Evolutionary conservation across 495 filamentous ascomycete species (phyloP), one percentile per base, ranked within the genome.

Genomic region (Cryomyces antarcticus): DNA sequence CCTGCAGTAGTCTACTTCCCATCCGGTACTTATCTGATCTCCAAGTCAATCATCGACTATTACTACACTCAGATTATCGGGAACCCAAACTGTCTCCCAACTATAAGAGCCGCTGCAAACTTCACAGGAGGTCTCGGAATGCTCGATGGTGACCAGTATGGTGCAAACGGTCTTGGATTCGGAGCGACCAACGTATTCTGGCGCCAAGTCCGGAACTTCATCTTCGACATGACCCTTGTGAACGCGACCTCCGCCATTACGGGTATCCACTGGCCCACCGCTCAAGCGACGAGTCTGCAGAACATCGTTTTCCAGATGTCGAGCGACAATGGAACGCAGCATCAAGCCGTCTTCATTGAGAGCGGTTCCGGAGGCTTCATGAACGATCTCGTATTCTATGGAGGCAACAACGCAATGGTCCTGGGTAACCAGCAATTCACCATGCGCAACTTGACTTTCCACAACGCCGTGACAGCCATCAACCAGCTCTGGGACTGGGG

Each of bases 321-420:
- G 13, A 62, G 63, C 46, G 75, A 72, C 37, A 64, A 64, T 27
- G 71, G 69, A n/a, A 89, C 88, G 7, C 64, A 67, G 52, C 87
- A 94, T 58, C 70, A 78, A 62, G 88, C 88, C 54, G 78, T 96
- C 56, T 84, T 82, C 52, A 77, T 81, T 42, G 80, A 86, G 52
- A 71, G 70, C 41, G 82, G 79, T 7, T 82, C 78, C 42, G 82
- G 75, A 7, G 80, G 80, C 6, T 82, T 83, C 47, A 60, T 85
- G 55, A 59, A 53, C 35, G 69, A 75, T 46, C 53, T 77, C 6
- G 52, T 70, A 7, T 85, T 85, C 59, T 73, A 75, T 43, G 83
- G 83, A 42, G 83, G 83, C n/a, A 58, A 65, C 0, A 66, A 70
- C 31, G 82, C 73, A 31, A 65, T 69, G 17, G 67, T 66, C 34